These are phyloP conservation scores for Tricholomella constricta DNA, from an alignment of 768 basidiomycete species.

Conservation along the genomic window DNA sequence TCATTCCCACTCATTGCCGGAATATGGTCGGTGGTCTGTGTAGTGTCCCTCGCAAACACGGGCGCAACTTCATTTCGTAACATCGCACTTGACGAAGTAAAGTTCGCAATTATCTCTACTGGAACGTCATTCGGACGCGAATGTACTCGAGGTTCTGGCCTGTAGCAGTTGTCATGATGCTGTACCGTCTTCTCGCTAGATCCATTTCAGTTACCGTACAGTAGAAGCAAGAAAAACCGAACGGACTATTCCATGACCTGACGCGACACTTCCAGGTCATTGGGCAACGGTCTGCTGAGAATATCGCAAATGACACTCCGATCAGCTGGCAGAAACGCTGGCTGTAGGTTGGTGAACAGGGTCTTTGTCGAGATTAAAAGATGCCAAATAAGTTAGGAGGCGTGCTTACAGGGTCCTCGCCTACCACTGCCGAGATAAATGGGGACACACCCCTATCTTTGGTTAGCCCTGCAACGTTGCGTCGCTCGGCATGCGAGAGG, in stretches of 20 bases:
- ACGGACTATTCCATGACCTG: constrained; percentile 55
- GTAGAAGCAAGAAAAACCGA: neutral
- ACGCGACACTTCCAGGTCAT: constrained; percentile 42
- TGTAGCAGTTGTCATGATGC: constrained; percentile 17
- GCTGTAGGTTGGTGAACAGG: constrained; percentile 46
- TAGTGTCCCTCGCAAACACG: neutral
- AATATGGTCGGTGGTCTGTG: neutral
- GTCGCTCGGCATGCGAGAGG: constrained; percentile 47
- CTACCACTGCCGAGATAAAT: constrained; percentile 52
- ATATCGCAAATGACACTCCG: constrained; percentile 56
- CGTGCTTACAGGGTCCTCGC: constrained; percentile 43
- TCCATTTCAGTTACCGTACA: constrained; percentile 7
- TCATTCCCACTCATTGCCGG: neutral
- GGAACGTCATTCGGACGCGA: constrained; percentile 8
- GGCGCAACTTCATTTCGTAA: neutral
- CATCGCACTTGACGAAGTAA: constrained; percentile 9
- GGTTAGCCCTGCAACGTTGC: constrained; percentile 47
- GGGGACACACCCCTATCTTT: constrained; percentile 54
- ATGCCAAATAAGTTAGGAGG: neutral
- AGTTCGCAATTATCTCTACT: neutral
- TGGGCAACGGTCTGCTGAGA: constrained; percentile 45
- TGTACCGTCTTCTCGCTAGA: constrained; percentile 30
- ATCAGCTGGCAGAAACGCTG: constrained; percentile 44
- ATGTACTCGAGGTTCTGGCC: constrained; percentile 4
- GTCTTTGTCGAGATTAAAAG: constrained; percentile 21